A percentile compares a stretch with the other conserved stretches of the same genome.
Evolutionary conservation across 1,284 basidiomycete genomes (phyloP).

Genomic region (Phellinidium pouzarii): DNA sequence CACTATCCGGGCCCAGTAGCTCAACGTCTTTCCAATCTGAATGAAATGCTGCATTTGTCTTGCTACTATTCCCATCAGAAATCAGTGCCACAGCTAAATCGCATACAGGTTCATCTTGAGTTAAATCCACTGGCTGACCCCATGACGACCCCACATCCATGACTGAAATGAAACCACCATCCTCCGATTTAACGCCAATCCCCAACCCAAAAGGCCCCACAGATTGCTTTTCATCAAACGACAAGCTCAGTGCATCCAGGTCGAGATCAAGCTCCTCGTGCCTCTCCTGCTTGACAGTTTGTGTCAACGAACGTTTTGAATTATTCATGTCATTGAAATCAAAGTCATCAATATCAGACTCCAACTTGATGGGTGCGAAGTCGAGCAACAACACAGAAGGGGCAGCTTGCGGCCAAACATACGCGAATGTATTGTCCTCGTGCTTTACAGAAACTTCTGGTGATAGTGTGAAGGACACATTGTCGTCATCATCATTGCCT

Average conservation of each 20-base stretch:
- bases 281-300: slow-evolving; percentile 31
- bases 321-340: slow-evolving; percentile 33
- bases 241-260: slow-evolving; percentile 22
- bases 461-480: slow-evolving; percentile 24
- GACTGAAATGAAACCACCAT: background rate
- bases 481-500: slow-evolving; percentile 23
- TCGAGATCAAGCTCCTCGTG: slow-evolving; percentile 36
- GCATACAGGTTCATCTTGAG: slow-evolving; percentile 3
- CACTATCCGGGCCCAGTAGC: slow-evolving; percentile 42
- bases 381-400: slow-evolving; percentile 15
- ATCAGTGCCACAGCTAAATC: background rate
- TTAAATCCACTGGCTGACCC: slow-evolving; percentile 13
- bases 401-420: slow-evolving; percentile 13
- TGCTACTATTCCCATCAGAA: background rate
- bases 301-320: slow-evolving; percentile 33
- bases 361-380: slow-evolving; percentile 46
- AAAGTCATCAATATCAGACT: slow-evolving; percentile 44
- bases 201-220: slow-evolving; percentile 26
- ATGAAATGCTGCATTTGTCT: slow-evolving; percentile 12
- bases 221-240: slow-evolving; percentile 23
- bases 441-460: slow-evolving; percentile 1
- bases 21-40: slow-evolving; percentile 42
- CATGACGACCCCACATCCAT: slow-evolving; percentile 3
- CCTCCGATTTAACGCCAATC: slow-evolving; percentile 13
- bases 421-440: slow-evolving; percentile 8